These are phyloP conservation scores for Candida gorgasii DNA, from an alignment of 805 yeast species.

Conservation along the genomic window DNA sequence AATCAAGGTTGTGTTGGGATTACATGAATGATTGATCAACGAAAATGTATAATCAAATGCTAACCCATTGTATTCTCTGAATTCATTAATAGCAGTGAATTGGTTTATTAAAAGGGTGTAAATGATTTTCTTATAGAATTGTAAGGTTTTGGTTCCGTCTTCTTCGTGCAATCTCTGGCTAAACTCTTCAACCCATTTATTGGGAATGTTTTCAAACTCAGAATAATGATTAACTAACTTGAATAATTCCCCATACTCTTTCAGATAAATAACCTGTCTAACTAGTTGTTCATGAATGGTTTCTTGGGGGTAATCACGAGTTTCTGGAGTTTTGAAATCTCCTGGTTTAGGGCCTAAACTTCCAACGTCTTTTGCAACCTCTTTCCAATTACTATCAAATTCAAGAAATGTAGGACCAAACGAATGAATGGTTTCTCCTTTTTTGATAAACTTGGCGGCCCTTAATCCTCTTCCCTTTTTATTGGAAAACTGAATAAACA, in stretches of 20 bases:
- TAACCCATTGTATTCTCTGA: slow-evolving; percentile 24
- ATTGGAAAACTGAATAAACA: background rate
- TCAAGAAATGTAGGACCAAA: background rate
- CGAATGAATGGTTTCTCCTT: slow-evolving; percentile 1
- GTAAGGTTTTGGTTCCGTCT: background rate
- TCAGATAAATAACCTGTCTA: background rate
- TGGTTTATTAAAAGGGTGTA: slow-evolving; percentile 28
- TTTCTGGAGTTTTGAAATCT: background rate
- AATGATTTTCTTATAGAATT: slow-evolving; percentile 10
- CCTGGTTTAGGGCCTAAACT: slow-evolving; percentile 2
- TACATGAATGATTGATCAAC: slow-evolving; percentile 42
- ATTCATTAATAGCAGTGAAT: slow-evolving; percentile 24
- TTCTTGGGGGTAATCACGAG: background rate
- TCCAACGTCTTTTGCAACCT: slow-evolving; percentile 6
- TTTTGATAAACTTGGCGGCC: background rate
- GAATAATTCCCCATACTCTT: background rate
- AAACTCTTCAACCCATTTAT: slow-evolving; percentile 6
- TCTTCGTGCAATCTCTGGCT: background rate
- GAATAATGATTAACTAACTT: slow-evolving; percentile 1
- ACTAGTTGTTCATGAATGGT: slow-evolving; percentile 4
- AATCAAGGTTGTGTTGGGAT: slow-evolving; percentile 30
- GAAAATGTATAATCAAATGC: slow-evolving; percentile 37
- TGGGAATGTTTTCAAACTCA: background rate
- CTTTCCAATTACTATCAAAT: slow-evolving; percentile 9
- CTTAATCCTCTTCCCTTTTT: background rate